Conservation (phyloP, 495 filamentous ascomycete species). For the Aspergillus bridgeri region DNA sequence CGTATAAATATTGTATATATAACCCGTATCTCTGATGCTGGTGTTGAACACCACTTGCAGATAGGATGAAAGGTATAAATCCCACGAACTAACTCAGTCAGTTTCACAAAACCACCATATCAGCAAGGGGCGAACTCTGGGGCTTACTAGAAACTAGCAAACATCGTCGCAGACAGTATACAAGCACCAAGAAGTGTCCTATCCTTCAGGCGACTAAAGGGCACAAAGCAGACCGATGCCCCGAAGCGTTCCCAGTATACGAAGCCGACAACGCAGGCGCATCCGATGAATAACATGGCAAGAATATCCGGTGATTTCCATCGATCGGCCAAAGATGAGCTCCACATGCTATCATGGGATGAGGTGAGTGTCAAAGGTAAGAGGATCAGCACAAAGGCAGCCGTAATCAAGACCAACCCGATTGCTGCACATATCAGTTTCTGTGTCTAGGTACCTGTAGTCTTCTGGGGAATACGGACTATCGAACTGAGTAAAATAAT, state of each 20-base stretch:
- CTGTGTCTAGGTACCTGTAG: too few relatives aligned
- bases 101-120: constrained; percentile 35
- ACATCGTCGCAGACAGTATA: constrained; percentile 1
- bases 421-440: constrained; percentile 20
- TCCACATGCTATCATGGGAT: constrained; percentile 13
- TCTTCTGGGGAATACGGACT: constrained; percentile 5
- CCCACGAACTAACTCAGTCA: constrained; percentile 48
- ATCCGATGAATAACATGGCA: constrained; percentile 3
- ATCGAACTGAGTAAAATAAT: constrained; percentile 22
- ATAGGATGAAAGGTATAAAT: constrained; percentile 59
- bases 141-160: constrained; percentile 44
- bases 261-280: constrained; percentile 1
- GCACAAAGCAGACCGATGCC: constrained; percentile 4
- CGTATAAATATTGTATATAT: constrained; percentile 46
- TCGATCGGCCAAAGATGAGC: background rate
- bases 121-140: constrained; percentile 39
- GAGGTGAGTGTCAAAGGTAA: constrained; percentile 52
- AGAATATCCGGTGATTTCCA: constrained; percentile 5
- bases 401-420: constrained; percentile 52
- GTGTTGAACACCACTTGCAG: constrained; percentile 63
- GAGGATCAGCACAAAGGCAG: constrained; percentile 46
- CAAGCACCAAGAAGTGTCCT: constrained; percentile 5
- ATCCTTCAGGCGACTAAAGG: constrained; percentile 5
- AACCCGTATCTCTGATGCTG: constrained; percentile 46
- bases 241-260: constrained; percentile 6